Evolutionary conservation across 1,139 yeast genomes (phyloP), one percentile per base, ranked within the genome.

Genomic region (Sugiyamaella paludigena): DNA sequence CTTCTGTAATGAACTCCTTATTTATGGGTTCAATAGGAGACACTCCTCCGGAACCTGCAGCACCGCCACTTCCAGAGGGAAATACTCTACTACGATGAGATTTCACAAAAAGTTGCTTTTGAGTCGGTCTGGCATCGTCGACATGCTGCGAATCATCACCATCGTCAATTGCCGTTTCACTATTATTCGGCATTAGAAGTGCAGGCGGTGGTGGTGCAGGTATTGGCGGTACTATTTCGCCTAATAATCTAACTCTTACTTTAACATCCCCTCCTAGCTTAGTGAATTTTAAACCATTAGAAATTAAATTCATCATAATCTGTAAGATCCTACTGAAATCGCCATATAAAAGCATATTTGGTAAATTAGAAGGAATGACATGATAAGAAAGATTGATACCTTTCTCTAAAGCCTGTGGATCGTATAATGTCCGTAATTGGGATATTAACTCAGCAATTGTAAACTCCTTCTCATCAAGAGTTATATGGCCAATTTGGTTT

Each of bases 281-380:
- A 0, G 97, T 89, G 61, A 91, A 91, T 62, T 91, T 91, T 55
- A 91, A 70, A 0, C 95, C 84, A 65, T 88, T 91, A 11, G 95
- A 85, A 2, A 89, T 89, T 50, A 91, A 70, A 59, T 91, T 91
- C 86, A 87, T 84, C 9, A 89, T 82, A 46, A 91, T 82, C 66
- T 91, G 98, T 48, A 86, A 80, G 40, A 91, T 84, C 63, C 97
- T 75, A 65, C 87, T 87, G 3, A 91, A 80, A 66, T 92, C 98
- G 7, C 96, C 97, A 66, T 76, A 80, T 4, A 91, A 67, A 6
- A 86, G 76, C 72, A 85, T 76, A 11, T 49, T 27, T 6, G 52
- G 38, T 35, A 50, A 36, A 12, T 38, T 33, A 4, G 54, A 55
- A 4, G 60, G 79, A 76, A 60, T 89, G 69, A 44, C 29, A 2